Evolutionary conservation across 805 yeast genomes (phyloP), one percentile per base, ranked within the genome.

Genomic region (Starmerella vaccinii): DNA sequence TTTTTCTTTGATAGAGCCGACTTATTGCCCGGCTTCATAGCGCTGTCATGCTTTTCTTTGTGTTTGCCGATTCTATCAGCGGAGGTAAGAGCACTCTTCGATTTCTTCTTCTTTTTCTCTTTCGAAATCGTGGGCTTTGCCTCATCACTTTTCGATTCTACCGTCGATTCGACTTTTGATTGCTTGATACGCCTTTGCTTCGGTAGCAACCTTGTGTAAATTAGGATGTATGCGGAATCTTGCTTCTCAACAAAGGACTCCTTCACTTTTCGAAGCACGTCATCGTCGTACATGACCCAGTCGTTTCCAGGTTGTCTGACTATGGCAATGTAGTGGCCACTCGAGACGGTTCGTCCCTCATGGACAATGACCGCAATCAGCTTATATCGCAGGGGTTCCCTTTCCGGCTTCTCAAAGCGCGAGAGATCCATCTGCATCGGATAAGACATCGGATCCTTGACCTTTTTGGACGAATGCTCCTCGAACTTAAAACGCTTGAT

Each of bases 211-310:
- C 90, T 77, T 39, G 89, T 79, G 68, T 92, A 92, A 19, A 92
- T 71, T 66, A 92, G 73, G 53, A 89, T 89, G 68, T 92, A 92
- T 5, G 97, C 97, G 33, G 87, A 78, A 13, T 90, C 84, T 61
- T 90, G 95, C 57, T 78, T 77, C 56, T 87, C 71, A 3, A 86
- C 95, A 41, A 76, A 79, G 50, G 77, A 73, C 60, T 85, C 92
- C 32, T 81, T 73, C 49, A 85, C 80, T 52, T 72, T 73, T 61
- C 85, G 83, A 58, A 86, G 80, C 61, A 82, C 79, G 61, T 92
- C 98, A 64, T 92, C 98, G 64, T 92, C 97, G 66, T 90, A 92
- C 9, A 87, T 81, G 26, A 87, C 81, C 98, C 97, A 92, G 1
- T 82, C 68, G 1, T 88, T 90, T 66, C 85, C 92, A 0, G 97